phyloP scores from a whole-genome alignment of 768 basidiomycete species.

The Antrodiella citrinella region DNA sequence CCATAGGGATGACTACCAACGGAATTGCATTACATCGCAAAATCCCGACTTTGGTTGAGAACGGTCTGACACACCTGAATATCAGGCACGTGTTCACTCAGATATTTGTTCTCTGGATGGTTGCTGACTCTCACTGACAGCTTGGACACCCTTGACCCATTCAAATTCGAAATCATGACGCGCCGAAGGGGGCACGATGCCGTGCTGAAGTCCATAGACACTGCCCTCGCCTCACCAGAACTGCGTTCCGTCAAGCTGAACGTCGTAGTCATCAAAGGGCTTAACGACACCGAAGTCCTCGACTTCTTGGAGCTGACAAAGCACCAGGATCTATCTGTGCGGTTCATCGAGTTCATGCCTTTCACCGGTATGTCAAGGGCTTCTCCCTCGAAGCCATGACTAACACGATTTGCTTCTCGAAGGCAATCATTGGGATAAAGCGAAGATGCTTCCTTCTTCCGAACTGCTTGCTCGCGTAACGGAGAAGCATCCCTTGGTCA shows the following conservation, averaged over 20 bases:
- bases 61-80: constrained; percentile 71
- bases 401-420: background rate
- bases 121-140: no score
- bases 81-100: constrained; percentile 24
- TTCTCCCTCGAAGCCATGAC: background rate
- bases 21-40: constrained; percentile 70
- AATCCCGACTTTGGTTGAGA: constrained; percentile 56
- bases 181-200: constrained; percentile 69
- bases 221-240: constrained; percentile 45
- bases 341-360: constrained; percentile 94
- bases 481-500: constrained; percentile 38
- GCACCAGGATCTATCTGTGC: constrained; percentile 53
- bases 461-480: constrained; percentile 49
- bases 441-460: constrained; percentile 74
- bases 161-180: constrained; percentile 85
- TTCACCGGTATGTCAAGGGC: constrained; percentile 55
- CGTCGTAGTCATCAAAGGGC: constrained; percentile 70
- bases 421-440: constrained; percentile 84
- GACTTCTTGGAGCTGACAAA: constrained; percentile 76
- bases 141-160: constrained; percentile 77
- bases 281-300: constrained; percentile 75
- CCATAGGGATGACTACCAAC: constrained; percentile 84
- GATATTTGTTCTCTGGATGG: no score
- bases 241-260: constrained; percentile 71
- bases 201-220: constrained; percentile 58